These are phyloP conservation scores for Comarum palustre DNA, from an alignment of 306 rosid genomes.

Conservation along the genomic window DNA sequence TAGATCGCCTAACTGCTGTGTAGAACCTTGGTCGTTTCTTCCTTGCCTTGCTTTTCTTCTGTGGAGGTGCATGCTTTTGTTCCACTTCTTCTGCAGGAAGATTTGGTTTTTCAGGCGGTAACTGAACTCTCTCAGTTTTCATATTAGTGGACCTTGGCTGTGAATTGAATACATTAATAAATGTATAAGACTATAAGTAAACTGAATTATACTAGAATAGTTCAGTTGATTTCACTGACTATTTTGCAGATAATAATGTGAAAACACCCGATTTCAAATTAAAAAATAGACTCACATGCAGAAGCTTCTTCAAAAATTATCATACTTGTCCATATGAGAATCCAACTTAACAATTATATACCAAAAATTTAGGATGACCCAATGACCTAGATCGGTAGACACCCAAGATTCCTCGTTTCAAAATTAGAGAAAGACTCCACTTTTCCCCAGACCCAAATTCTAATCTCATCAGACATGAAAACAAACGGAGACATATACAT, in stretches of 20 bases:
- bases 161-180: neutral
- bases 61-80: neutral
- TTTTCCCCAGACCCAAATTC: neutral
- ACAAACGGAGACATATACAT: neutral
- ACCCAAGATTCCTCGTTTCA: neutral
- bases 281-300: neutral
- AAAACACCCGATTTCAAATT: neutral
- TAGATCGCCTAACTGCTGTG: constrained; percentile 46
- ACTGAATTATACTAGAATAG: neutral
- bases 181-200: neutral
- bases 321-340: neutral
- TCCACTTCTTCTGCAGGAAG: constrained; percentile 8
- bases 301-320: neutral
- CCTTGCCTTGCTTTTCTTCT: constrained; percentile 2
- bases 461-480: neutral
- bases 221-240: neutral
- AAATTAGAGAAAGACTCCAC: neutral
- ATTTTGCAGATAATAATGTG: neutral
- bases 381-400: neutral
- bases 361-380: neutral
- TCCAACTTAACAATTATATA: neutral
- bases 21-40: constrained; percentile 19
- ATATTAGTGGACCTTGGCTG: constrained; percentile 4
- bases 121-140: constrained; percentile 6
- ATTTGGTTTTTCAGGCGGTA: constrained; percentile 3